Evolutionary conservation across 257 asterid genomes (phyloP).

Genomic region (Knoxia roxburghii): DNA sequence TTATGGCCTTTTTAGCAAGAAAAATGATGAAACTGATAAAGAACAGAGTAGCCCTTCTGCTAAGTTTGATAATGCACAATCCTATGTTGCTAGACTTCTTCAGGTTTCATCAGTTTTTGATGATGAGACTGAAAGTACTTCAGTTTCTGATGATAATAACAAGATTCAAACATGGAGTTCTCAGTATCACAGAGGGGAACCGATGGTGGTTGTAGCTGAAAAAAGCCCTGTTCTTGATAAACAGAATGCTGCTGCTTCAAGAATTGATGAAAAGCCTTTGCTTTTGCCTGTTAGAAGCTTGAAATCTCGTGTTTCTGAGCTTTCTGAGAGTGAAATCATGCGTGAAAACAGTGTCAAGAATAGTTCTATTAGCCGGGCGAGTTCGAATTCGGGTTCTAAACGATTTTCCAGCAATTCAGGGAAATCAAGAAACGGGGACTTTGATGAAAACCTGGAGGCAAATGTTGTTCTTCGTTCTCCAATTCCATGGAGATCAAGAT

Average conservation of each 20-base stretch:
- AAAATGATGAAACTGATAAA: slow-evolving; percentile 53
- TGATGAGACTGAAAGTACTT: slow-evolving; percentile 54
- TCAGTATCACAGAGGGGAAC: slow-evolving; percentile 60
- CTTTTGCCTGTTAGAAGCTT: slow-evolving; percentile 85
- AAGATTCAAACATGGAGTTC: slow-evolving; percentile 59
- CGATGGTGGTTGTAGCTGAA: slow-evolving; percentile 46
- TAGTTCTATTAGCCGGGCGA: slow-evolving; percentile 10
- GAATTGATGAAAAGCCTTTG: slow-evolving; percentile 58
- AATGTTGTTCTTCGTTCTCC: slow-evolving; percentile 64
- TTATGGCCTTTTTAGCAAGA: slow-evolving; percentile 81
- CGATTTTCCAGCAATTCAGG: slow-evolving; percentile 19
- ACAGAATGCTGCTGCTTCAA: slow-evolving; percentile 18
- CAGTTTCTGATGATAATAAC: slow-evolving; percentile 40
- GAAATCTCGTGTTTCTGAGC: slow-evolving; percentile 47
- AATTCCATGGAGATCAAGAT: slow-evolving; percentile 87
- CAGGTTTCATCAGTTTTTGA: slow-evolving; percentile 87
- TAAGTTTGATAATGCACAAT: slow-evolving; percentile 51
- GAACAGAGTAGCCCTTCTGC: slow-evolving; percentile 23
- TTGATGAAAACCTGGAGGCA: slow-evolving; percentile 37
- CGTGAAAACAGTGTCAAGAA: slow-evolving; percentile 17
- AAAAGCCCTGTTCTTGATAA: slow-evolving; percentile 27
- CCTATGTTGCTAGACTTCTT: slow-evolving; percentile 58
- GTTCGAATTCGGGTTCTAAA: slow-evolving; percentile 26
- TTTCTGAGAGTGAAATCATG: slow-evolving; percentile 15
- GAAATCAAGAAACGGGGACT: slow-evolving; percentile 21